Evolutionary conservation across 495 filamentous ascomycete species (phyloP), one percentile per base, ranked within the genome.

Genomic region (Pseudoneurospora amorphoporcata): DNA sequence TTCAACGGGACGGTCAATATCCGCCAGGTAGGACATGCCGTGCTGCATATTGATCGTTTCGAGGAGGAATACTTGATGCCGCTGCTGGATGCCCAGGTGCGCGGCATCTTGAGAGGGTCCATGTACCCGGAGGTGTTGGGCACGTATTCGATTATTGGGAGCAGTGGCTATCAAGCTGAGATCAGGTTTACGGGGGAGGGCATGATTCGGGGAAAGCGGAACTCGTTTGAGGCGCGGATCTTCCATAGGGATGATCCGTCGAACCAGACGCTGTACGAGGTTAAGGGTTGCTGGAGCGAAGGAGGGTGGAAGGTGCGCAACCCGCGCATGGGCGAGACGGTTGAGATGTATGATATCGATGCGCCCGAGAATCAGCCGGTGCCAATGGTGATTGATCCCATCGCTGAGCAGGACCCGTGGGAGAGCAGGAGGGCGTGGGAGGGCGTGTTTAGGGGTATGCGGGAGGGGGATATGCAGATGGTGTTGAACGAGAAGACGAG

Each of bases 1-100:
- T 94, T 96, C 78, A 89, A 89, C 39, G 88, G 89, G 29, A 89
- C 90, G 61, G 94, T 95, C 74, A 87, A 90, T 73, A 89, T 97
- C 74, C 90, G 91, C 78, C 93, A 97, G 84, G 87, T 95, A 76
- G 93, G 93, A 68, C 92, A 97, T 77, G 92, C 93, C 17, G 77
- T 83, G 29, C 70, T 82, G 38, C 83, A 83, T 72, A 74, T 88
- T 68, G 85, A 87, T 42, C 69, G 76, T 35, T 85, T 81, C 71
- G 80, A 82, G 19, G 87, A 89, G 75, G 80, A 85, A 69, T 86
- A 85, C 70, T 73, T 87, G n/a, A 77, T 86, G 16, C 82, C 84
- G 12, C 73, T 86, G 58, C 84, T 83, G 29, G 81, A 83, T 69
- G 77, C 84, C 35, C 79, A 79, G 40, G 78, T 86, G n/a, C 80